A percentile compares a stretch with the other conserved stretches of the same genome.
Evolutionary conservation across 306 rosid genomes (phyloP).

Genomic region (Phaseolus lunatus): DNA sequence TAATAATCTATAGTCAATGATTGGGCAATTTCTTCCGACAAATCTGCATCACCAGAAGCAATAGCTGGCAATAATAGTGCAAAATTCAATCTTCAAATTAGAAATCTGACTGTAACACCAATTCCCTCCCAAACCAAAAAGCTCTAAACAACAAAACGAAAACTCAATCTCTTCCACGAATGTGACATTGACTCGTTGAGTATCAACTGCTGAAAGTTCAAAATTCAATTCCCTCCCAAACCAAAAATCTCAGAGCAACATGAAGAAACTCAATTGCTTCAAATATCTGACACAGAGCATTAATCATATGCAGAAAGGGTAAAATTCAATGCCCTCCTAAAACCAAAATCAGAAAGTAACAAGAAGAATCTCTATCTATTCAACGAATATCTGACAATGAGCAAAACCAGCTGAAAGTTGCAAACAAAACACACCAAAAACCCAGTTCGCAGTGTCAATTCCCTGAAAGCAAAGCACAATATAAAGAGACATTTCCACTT

Average conservation of each 20-base stretch:
- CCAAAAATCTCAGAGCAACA: not conserved
- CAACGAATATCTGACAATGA: not conserved
- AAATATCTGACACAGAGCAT: not conserved
- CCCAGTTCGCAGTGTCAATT: not conserved
- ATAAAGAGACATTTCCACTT: not conserved
- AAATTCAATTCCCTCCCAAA: not conserved
- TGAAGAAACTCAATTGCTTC: not conserved
- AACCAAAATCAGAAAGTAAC: not conserved
- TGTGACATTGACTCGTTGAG: too few species aligned
- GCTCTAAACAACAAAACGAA: not conserved
- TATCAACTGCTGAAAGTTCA: not conserved
- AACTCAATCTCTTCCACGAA: not conserved
- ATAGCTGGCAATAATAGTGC: not conserved
- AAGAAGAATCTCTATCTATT: not conserved
- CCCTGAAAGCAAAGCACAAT: not conserved
- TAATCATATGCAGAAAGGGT: not conserved
- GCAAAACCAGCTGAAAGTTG: not conserved
- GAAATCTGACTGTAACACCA: not conserved
- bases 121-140: not conserved
- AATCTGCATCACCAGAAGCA: constrained; percentile 6
- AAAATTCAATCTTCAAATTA: constrained; percentile 36
- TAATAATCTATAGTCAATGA: not conserved
- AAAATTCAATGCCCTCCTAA: not conserved
- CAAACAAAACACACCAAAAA: not conserved
- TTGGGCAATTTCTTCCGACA: not conserved